Conservation (phyloP, 2,329 filamentous ascomycete species). For the Periconia digitata region DNA sequence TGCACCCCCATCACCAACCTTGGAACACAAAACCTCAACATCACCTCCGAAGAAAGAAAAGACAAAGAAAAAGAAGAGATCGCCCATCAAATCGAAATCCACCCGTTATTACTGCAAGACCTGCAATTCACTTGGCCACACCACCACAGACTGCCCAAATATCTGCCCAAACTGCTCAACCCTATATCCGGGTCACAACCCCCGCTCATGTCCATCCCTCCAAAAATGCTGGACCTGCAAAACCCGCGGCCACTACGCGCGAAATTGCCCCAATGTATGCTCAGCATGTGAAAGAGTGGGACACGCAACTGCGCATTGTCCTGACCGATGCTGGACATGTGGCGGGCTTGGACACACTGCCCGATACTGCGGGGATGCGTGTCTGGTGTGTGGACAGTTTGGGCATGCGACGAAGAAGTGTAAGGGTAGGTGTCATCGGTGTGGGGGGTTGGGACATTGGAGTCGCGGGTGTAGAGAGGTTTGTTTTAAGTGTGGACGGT, state of each 20-base stretch:
- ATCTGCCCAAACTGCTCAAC: conserved; percentile 38
- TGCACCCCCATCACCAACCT: too few species aligned
- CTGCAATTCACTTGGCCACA: conserved; percentile 1
- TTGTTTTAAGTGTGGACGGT: neutral
- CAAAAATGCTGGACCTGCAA: conserved; percentile 5
- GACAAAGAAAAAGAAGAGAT: neutral
- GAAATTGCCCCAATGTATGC: conserved; percentile 3
- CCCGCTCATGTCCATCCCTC: conserved; percentile 1
- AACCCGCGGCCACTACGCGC: neutral
- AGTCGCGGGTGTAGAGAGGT: neutral
- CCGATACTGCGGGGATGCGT: neutral
- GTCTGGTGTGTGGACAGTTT: neutral
- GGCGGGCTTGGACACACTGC: conserved; percentile 1
- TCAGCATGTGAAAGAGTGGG: neutral
- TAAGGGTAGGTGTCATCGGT: neutral
- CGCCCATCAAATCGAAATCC: neutral
- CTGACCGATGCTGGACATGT: conserved; percentile 1
- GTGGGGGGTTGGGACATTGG: neutral
- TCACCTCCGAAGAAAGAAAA: neutral
- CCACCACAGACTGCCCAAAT: conserved; percentile 31
- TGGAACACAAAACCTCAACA: neutral
- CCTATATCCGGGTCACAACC: conserved; percentile 13
- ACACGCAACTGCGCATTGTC: conserved; percentile 1
- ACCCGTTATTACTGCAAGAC: neutral
- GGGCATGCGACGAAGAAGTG: conserved; percentile 1